A percentile compares a stretch with the other conserved stretches of the same genome.
These are phyloP conservation scores for Rhexocercosporidium sp. DNA, from an alignment of 2,329 filamentous ascomycete species.

Conservation along the genomic window DNA sequence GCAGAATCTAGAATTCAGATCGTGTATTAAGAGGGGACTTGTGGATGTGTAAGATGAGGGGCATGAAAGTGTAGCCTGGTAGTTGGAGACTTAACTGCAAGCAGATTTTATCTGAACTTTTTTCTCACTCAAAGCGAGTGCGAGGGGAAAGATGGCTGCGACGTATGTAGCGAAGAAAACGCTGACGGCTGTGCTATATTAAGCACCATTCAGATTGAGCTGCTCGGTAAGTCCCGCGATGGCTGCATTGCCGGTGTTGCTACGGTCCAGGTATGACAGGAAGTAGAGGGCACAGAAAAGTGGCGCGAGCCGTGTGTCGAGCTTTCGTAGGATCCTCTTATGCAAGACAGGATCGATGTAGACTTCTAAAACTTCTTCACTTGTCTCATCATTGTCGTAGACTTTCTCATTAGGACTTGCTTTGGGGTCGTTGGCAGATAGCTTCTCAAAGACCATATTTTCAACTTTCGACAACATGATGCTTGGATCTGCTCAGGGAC, in stretches of 20 bases:
- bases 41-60: background rate
- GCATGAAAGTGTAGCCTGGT: background rate
- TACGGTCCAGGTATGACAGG: background rate
- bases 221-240: background rate
- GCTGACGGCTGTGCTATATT: constrained; percentile 12
- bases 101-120: too few relatives aligned
- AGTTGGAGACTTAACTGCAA: background rate
- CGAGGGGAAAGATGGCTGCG: background rate
- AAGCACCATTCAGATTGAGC: background rate
- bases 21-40: background rate
- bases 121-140: background rate
- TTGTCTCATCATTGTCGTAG: background rate
- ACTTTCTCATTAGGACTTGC: background rate
- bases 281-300: constrained; percentile 3
- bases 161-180: constrained; percentile 17
- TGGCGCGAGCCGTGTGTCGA: background rate
- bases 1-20: background rate
- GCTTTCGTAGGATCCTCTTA: background rate
- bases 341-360: background rate
- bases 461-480: background rate
- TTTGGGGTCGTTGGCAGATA: background rate
- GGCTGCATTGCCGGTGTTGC: constrained; percentile 1
- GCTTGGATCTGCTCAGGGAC: background rate
- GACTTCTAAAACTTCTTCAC: background rate
- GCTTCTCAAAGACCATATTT: background rate